Evolutionary conservation across 2,329 filamentous ascomycete species (phyloP), one percentile per base, ranked within the genome.

Genomic region (Fusarium marasasianum): DNA sequence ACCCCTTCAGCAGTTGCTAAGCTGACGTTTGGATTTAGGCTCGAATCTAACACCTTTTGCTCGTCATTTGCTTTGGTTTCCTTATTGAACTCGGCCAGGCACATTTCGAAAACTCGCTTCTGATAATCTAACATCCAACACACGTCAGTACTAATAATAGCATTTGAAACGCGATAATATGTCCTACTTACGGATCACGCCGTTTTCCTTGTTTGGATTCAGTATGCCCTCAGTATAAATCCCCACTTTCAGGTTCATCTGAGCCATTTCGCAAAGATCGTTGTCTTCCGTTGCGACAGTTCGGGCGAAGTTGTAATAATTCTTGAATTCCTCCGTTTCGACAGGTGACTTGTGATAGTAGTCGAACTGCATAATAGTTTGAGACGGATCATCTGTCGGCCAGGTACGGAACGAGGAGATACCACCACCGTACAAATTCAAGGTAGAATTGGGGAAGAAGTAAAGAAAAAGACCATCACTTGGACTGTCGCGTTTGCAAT

Each of bases 61-160:
- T 14, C 13, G 38, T 41, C 0, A 0, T 41, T 41, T 20, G 20
- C 1, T 41, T 0, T 4, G 1, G 20, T 41, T 22, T 41, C 38
- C 38, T 41, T 41, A 1, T 41, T 22, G 38, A 41, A 41, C 20
- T 41, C 38, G 38, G 20, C 20, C 20, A 41, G 20, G 38, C 38
- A 41, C 38, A 41, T 41, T 41, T 41, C 38, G 0, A 41, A 22
- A 8, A 41, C 38, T 12, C 38, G 38, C 12, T 41, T 41, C 20
- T 41, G 38, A 41, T 41, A 41, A 41, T 41, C 20, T 41, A 41
- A 41, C 2, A 14, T 13, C 38, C 38, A 41, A 22, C 12, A 22
- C 7, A 41, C 8, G 13, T 41, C 12, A 41, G 38, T 22, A 40
- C 38, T 9, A 5, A 41, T 22, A 13, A 41, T 22, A 41, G 4